These are phyloP conservation scores for Umbelopsis sp. DNA, from an alignment of 192 early-diverging fungal species.

Conservation along the genomic window DNA sequence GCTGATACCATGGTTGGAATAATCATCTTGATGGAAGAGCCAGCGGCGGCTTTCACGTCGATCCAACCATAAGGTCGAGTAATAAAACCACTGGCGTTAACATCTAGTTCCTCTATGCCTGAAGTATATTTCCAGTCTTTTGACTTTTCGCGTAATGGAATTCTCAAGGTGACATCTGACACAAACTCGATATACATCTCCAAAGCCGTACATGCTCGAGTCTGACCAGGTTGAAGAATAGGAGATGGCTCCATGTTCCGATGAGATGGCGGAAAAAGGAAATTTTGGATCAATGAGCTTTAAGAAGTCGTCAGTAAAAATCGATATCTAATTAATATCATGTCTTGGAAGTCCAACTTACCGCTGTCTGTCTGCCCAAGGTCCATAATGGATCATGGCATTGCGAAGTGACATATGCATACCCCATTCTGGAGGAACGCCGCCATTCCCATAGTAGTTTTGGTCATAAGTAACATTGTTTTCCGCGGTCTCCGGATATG, in stretches of 20 bases:
- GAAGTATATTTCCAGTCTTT: conserved; percentile 72
- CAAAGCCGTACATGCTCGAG: conserved; percentile 56
- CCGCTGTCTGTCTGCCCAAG: conserved; percentile 82
- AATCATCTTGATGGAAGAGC: conserved; percentile 53
- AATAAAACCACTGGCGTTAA: conserved; percentile 20
- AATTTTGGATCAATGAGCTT: conserved; percentile 63
- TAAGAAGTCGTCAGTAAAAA: not conserved
- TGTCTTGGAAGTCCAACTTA: conserved; percentile 4
- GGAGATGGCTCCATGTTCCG: conserved; percentile 52
- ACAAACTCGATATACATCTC: conserved; percentile 64
- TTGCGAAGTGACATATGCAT: conserved; percentile 58
- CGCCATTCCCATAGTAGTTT: conserved; percentile 51
- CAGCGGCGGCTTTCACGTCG: conserved; percentile 55
- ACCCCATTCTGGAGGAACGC: conserved; percentile 72
- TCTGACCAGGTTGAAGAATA: conserved; percentile 51
- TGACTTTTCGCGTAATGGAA: conserved; percentile 72
- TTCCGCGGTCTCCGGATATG: not conserved
- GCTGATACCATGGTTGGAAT: conserved; percentile 59
- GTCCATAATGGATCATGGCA: conserved; percentile 71
- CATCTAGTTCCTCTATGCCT: conserved; percentile 28
- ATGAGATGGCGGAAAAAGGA: conserved; percentile 73
- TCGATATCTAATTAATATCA: not conserved
- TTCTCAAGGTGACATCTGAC: conserved; percentile 53
- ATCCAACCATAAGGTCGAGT: conserved; percentile 73
- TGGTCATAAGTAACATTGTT: not conserved